These are phyloP conservation scores for Ceratocystis papillata DNA, from an alignment of 2,329 filamentous ascomycete genomes.

Conservation along the genomic window DNA sequence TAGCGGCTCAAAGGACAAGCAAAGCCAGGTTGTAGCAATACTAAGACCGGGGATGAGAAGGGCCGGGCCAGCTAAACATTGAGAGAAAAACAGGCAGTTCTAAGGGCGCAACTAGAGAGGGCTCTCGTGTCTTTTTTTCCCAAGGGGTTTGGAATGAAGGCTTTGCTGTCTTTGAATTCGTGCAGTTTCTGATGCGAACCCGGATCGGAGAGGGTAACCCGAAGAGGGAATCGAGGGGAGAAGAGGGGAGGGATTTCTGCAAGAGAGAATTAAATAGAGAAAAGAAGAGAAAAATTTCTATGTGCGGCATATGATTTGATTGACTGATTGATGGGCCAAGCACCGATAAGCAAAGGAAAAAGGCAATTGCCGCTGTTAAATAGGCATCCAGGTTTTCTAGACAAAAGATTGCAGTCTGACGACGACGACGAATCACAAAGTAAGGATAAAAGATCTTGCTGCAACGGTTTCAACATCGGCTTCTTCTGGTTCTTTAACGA, in stretches of 20 bases:
- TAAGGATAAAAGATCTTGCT: background rate
- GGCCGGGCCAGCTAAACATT: background rate
- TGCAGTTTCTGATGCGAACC: constrained; percentile 1
- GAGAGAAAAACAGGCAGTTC: background rate
- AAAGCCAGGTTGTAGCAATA: background rate
- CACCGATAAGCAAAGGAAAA: background rate
- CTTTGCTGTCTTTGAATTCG: background rate
- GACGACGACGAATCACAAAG: background rate
- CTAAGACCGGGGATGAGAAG: background rate
- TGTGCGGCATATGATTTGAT: constrained; percentile 5
- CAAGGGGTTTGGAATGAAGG: constrained; percentile 4
- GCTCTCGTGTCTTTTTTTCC: background rate
- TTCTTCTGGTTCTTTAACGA: background rate
- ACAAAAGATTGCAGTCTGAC: background rate
- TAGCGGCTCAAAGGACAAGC: constrained; percentile 5
- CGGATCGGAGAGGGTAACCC: background rate
- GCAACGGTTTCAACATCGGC: background rate
- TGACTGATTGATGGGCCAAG: constrained; percentile 1
- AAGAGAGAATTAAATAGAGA: constrained; percentile 1
- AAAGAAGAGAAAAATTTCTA: background rate
- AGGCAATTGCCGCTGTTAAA: background rate
- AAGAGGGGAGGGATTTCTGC: background rate
- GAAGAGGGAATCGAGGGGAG: constrained; percentile 3
- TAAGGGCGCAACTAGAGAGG: background rate
- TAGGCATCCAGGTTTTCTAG: background rate